A percentile compares a stretch with the other conserved stretches of the same genome.
Evolutionary conservation across 768 basidiomycete genomes (phyloP).

Genomic region (Pholiota conissans): DNA sequence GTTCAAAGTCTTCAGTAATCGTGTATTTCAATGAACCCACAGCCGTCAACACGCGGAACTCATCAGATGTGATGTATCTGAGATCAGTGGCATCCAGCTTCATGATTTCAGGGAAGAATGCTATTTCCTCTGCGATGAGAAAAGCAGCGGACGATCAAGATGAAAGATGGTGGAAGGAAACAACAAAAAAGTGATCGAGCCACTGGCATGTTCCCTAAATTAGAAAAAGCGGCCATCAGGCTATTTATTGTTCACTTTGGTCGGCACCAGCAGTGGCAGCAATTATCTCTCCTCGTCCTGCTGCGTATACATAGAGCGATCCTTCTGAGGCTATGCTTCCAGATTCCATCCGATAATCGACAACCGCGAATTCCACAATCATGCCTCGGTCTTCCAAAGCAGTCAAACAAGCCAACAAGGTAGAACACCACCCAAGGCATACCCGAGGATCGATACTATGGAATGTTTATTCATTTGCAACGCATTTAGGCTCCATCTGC

Average conservation of each 20-base stretch:
- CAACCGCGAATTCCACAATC: background rate
- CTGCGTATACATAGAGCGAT: background rate
- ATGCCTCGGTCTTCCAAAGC: conserved; percentile 15
- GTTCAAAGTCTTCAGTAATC: background rate
- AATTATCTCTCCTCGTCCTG: background rate
- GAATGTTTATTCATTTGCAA: conserved; percentile 6
- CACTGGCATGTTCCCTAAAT: conserved; percentile 4
- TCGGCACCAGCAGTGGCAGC: background rate
- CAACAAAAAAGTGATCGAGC: conserved; percentile 17
- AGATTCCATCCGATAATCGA: background rate
- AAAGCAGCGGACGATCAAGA: background rate
- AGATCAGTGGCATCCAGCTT: conserved; percentile 95
- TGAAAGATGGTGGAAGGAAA: conserved; percentile 3
- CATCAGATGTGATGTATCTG: conserved; percentile 87
- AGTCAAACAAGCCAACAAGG: conserved; percentile 24
- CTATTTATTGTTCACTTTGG: too few relatives aligned
- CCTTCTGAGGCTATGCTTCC: background rate
- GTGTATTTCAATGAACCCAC: conserved; percentile 41
- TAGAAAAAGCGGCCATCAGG: conserved; percentile 4
- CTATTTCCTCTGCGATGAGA: background rate
- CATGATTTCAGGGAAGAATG: conserved; percentile 46
- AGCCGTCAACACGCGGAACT: conserved; percentile 95
- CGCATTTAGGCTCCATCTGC: conserved; percentile 17
- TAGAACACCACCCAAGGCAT: background rate
- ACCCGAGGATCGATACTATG: background rate